Percentiles rank a stretch among this genome's conserved stretches.
Evolutionary conservation across 2,329 filamentous ascomycete genomes (phyloP).

Genomic region (Paradendryphiella salina): DNA sequence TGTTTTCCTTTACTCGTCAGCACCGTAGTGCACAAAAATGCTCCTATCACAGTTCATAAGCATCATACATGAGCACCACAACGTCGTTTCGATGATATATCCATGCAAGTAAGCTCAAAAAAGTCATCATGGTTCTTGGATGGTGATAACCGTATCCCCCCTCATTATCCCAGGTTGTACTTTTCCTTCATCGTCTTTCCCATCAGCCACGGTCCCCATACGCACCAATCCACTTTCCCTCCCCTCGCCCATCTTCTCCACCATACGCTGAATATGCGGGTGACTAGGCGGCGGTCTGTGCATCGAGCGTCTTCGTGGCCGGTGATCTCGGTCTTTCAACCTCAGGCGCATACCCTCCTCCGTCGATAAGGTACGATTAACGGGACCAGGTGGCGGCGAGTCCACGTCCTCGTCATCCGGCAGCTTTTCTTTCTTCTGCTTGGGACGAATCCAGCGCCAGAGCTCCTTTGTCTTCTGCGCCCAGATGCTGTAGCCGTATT

Average conservation of each 20-base stretch:
- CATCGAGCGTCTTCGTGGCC: slow-evolving; percentile 6
- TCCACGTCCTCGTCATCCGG: slow-evolving; percentile 14
- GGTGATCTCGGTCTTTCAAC: slow-evolving; percentile 13
- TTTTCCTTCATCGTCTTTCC: slow-evolving; percentile 3
- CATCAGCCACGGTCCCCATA: slow-evolving; percentile 25
- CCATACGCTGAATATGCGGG: slow-evolving; percentile 38
- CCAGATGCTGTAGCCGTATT: slow-evolving; percentile 47
- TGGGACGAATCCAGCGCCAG: slow-evolving; percentile 33
- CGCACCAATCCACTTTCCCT: slow-evolving; percentile 30
- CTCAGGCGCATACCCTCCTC: slow-evolving; percentile 37
- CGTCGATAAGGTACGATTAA: slow-evolving; percentile 32
- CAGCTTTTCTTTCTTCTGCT: slow-evolving; percentile 13
- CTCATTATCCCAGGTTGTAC: slow-evolving; percentile 13
- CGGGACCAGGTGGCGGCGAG: slow-evolving; percentile 3
- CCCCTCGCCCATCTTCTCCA: slow-evolving; percentile 34
- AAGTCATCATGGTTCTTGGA: background rate
- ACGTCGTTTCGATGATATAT: too few relatives aligned
- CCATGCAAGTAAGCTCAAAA: too few relatives aligned
- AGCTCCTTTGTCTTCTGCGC: slow-evolving; percentile 33
- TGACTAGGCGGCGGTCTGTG: slow-evolving; percentile 26
- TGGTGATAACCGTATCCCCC: slow-evolving; percentile 21
- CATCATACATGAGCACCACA: too few relatives aligned
- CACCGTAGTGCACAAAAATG: too few relatives aligned
- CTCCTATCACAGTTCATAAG: too few relatives aligned
- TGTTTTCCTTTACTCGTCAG: too few relatives aligned